phyloP scores from a whole-genome alignment of 225 moss, liverwort and hornwort genomes.

The Sphagnum contortum region DNA sequence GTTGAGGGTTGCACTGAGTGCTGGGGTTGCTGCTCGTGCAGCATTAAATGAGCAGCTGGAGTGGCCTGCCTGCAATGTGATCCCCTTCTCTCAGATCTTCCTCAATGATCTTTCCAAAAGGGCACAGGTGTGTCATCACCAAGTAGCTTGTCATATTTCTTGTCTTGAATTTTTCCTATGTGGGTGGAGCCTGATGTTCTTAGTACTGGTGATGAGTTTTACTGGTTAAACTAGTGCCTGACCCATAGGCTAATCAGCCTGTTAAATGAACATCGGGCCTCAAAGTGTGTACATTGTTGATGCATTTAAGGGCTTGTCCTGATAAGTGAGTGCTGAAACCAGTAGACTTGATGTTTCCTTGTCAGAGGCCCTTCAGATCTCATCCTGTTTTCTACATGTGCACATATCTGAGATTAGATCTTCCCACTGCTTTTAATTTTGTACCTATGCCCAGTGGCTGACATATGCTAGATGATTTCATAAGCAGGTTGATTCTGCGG shows the following conservation, averaged over 20 bases:
- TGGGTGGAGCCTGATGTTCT: too few species aligned
- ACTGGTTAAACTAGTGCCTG: too few species aligned
- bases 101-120: slow-evolving; percentile 71
- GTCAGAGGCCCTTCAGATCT: too few species aligned
- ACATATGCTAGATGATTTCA: too few species aligned
- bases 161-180: too few species aligned
- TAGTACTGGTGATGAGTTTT: too few species aligned
- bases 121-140: slow-evolving; percentile 60
- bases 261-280: too few species aligned
- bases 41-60: slow-evolving; percentile 88
- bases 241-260: too few species aligned
- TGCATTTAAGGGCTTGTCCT: not conserved
- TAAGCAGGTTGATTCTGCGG: slow-evolving; percentile 58
- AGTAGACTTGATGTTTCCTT: too few species aligned
- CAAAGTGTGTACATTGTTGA: not conserved
- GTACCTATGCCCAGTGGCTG: too few species aligned
- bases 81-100: slow-evolving; percentile 52
- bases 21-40: slow-evolving; percentile 79
- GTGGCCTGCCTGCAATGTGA: slow-evolving; percentile 40
- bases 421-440: not conserved
- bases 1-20: slow-evolving; percentile 38
- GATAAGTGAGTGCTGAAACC: not conserved
- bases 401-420: not conserved
- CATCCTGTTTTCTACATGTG: too few species aligned
- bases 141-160: too few species aligned